phyloP scores from a whole-genome alignment of 2,329 filamentous ascomycete genomes.

The Capronia coronata region DNA sequence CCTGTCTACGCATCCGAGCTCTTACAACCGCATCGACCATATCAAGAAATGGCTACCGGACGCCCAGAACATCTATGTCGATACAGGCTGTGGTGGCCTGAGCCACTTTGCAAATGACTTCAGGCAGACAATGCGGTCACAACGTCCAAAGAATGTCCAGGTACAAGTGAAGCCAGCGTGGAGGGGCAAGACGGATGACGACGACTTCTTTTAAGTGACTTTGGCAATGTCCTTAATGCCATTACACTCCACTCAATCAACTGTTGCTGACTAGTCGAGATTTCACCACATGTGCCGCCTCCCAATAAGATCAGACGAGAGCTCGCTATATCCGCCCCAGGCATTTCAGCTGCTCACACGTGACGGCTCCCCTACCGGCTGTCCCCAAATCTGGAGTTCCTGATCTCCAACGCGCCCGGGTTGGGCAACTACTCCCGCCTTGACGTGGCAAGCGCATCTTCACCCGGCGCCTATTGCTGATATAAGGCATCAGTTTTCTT shows the following conservation, averaged over 20 bases:
- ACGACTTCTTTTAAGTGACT: conserved; percentile 15
- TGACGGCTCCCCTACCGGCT: background rate
- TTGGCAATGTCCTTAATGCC: background rate
- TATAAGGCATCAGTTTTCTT: too few species aligned
- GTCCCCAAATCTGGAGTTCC: too few species aligned
- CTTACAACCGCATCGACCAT: conserved; percentile 50
- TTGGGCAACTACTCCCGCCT: background rate
- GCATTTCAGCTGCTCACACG: background rate
- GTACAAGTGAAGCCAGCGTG: conserved; percentile 4
- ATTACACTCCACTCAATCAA: conserved; percentile 4
- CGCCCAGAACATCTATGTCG: conserved; percentile 36
- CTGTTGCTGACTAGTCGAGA: background rate
- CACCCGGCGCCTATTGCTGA: background rate
- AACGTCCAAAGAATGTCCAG: background rate
- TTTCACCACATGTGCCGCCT: background rate
- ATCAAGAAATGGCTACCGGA: conserved; percentile 47
- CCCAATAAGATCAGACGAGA: background rate
- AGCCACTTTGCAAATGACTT: conserved; percentile 19
- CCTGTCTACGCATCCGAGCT: conserved; percentile 53
- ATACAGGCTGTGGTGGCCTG: conserved; percentile 35
- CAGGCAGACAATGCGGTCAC: conserved; percentile 9
- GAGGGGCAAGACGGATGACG: conserved; percentile 4
- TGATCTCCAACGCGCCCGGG: background rate
- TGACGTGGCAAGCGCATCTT: conserved; percentile 3
- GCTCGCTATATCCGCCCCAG: background rate